Evolutionary conservation across 768 basidiomycete species (phyloP), one percentile per base, ranked within the genome.

Genomic region (Xerocomellus intermedius): DNA sequence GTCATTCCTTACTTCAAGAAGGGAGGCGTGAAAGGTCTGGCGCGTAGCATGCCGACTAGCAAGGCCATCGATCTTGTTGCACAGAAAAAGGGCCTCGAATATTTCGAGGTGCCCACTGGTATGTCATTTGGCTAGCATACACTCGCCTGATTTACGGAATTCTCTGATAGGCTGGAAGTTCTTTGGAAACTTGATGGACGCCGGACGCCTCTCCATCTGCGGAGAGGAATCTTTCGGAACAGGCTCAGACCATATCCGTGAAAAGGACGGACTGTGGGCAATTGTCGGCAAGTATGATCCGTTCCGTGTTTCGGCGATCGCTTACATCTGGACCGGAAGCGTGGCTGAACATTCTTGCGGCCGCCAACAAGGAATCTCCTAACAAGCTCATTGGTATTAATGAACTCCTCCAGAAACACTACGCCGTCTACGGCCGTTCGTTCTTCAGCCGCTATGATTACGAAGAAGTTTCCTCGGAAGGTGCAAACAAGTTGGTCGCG

Each of bases 371-470:
- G 64, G 74, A 83, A 19, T 89, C 87, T 8, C 83, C 86, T 21
- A 85, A 84, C 67, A 82, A 90, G 70, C 76, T 91, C 26, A 76
- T 89, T 48, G 91, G 91, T 12, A 97, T 99, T 75, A 95, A 94
- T 57, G 94, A 98, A 67, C 75, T 99, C 57, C 82, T 96, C 21
- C 79, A 84, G 62, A 82, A 82, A 65, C 94, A 95, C 78, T 99
- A 98, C 75, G 79, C 82, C 58, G 86, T 81, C 64, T 98, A 99
- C 73, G 97, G 97, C 42, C 92, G 97, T 56, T 94, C 88, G 45
- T 98, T 97, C 85, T 99, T 99, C 82, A 95, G 91, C 64, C 89
- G 95, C 58, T 98, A 99, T 74, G 97, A 99, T 75, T 99, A 99
- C 77, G 97, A 99, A 70, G 97, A 98, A 71, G 93, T 97, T 43